These are phyloP conservation scores for Citrullus colocynthis DNA, from an alignment of 306 rosid species.

Conservation along the genomic window DNA sequence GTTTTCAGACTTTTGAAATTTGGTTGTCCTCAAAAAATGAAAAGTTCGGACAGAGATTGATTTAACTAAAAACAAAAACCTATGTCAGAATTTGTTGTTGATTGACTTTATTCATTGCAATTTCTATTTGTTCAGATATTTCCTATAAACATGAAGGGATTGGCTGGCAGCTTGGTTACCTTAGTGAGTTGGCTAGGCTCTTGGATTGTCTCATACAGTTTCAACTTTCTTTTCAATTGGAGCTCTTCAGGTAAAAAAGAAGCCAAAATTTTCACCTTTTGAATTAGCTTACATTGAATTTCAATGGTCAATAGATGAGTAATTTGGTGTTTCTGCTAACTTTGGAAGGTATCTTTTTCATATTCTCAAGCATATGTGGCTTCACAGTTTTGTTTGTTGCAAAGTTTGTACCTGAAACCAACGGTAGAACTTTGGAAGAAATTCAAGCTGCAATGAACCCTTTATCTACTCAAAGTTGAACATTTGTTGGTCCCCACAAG, in stretches of 20 bases:
- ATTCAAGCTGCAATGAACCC: slow-evolving; percentile 49
- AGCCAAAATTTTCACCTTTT: background rate
- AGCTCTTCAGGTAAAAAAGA: slow-evolving; percentile 47
- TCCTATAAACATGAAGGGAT: slow-evolving; percentile 67
- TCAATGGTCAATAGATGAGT: background rate
- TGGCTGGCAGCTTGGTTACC: slow-evolving; percentile 72
- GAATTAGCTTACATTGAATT: background rate
- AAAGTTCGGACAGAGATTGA: too few species aligned
- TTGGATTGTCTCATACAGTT: slow-evolving; percentile 57
- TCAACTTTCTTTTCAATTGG: slow-evolving; percentile 61
- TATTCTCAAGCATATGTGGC: slow-evolving; percentile 45
- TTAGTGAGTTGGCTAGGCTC: slow-evolving; percentile 52
- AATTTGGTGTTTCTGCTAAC: background rate
- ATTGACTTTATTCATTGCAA: background rate
- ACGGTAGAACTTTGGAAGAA: slow-evolving; percentile 69
- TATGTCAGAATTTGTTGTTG: background rate
- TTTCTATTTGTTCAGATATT: slow-evolving; percentile 38
- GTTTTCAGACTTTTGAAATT: too few species aligned
- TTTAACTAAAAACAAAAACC: too few species aligned
- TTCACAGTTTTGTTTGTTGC: slow-evolving; percentile 39
- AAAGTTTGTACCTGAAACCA: slow-evolving; percentile 70
- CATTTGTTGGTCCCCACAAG: background rate
- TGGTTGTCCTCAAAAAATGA: too few species aligned
- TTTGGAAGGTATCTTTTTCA: slow-evolving; percentile 49
- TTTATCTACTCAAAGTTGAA: slow-evolving; percentile 14